Evolutionary conservation across 768 basidiomycete species (phyloP).

Genomic region (Mycena vulgaris): DNA sequence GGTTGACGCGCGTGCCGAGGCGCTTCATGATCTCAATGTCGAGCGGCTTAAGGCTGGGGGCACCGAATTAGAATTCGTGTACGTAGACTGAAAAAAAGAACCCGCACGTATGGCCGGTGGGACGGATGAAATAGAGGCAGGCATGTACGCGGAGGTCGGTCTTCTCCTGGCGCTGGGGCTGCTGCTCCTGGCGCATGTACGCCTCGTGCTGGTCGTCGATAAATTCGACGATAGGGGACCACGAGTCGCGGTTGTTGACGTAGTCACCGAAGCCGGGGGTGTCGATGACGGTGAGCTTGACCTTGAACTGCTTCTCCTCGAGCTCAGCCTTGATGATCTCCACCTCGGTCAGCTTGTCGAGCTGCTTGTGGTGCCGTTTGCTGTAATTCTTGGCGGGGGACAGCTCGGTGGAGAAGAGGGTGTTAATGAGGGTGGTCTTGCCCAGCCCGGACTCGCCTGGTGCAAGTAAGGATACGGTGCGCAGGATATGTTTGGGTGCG

Average conservation of each 20-base stretch:
- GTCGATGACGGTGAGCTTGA: slow-evolving; percentile 99
- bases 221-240: slow-evolving; percentile 98
- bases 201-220: slow-evolving; percentile 97
- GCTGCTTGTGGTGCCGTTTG: slow-evolving; percentile 92
- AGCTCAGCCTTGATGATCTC: slow-evolving; percentile 99
- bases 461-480: slow-evolving; percentile 16
- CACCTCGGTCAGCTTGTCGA: slow-evolving; percentile 98
- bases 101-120: slow-evolving; percentile 97
- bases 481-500: slow-evolving; percentile 47
- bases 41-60: slow-evolving; percentile 89
- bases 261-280: slow-evolving; percentile 99
- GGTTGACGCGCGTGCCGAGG: slow-evolving; percentile 96
- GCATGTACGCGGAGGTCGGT: slow-evolving; percentile 96
- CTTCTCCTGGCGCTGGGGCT: slow-evolving; percentile 95
- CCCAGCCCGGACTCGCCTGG: slow-evolving; percentile 97
- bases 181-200: slow-evolving; percentile 98
- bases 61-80: slow-evolving; percentile 9
- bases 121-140: slow-evolving; percentile 96
- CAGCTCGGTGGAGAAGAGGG: slow-evolving; percentile 97
- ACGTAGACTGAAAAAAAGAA: slow-evolving; percentile 36
- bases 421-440: slow-evolving; percentile 98
- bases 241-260: slow-evolving; percentile 99
- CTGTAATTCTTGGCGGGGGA: slow-evolving; percentile 93
- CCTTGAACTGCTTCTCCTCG: slow-evolving; percentile 99
- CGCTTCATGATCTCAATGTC: slow-evolving; percentile 99